These are phyloP conservation scores for Musa troglodytarum DNA, from an alignment of 176 grass and related monocot species.

Conservation along the genomic window DNA sequence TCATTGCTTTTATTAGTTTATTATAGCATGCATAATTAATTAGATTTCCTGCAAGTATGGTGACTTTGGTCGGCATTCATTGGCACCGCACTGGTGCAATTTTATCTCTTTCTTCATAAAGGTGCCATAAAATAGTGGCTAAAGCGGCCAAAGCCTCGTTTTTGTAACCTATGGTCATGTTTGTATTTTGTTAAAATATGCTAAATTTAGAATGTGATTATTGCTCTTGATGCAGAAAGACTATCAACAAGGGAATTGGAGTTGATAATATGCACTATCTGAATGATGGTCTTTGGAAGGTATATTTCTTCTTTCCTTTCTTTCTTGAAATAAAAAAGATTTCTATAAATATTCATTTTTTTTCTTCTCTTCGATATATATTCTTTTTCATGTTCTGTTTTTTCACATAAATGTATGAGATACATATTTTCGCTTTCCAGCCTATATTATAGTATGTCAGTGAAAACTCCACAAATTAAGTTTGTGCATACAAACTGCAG, in stretches of 20 bases:
- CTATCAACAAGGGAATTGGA: slow-evolving; percentile 95
- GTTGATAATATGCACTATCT: slow-evolving; percentile 99
- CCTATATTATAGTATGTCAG: too few species aligned
- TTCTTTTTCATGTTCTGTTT: neutral
- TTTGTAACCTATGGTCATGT: too few species aligned
- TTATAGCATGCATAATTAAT: too few species aligned
- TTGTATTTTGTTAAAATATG: neutral
- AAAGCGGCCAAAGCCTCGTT: too few species aligned
- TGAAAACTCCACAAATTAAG: too few species aligned
- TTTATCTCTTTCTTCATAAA: too few species aligned
- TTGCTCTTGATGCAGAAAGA: slow-evolving; percentile 43
- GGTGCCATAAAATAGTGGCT: too few species aligned
- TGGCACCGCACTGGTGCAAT: too few species aligned
- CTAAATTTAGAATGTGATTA: neutral
- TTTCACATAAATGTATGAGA: neutral
- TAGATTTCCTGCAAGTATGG: too few species aligned
- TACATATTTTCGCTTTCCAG: neutral
- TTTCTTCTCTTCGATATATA: neutral
- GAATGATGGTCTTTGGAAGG: slow-evolving; percentile 99
- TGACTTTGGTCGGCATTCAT: too few species aligned
- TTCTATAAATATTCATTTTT: neutral
- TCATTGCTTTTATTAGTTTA: too few species aligned
- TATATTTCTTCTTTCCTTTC: slow-evolving; percentile 17
- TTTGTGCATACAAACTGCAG: too few species aligned
- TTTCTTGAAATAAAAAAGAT: neutral